Evolutionary conservation across 2,329 filamentous ascomycete genomes (phyloP), one percentile per base, ranked within the genome.

Genomic region (Aspergillus carbonarius): DNA sequence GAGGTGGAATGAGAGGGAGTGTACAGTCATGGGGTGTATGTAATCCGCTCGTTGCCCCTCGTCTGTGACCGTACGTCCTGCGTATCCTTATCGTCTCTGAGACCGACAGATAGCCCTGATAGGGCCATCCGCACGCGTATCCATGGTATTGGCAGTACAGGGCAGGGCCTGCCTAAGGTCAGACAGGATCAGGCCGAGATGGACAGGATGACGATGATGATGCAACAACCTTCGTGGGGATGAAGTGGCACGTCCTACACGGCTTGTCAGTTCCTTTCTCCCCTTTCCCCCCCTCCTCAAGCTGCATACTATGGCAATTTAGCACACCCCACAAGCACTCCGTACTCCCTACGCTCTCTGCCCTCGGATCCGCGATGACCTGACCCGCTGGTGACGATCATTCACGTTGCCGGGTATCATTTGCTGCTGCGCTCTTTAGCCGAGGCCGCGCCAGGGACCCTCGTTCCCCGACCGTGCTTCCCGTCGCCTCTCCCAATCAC

Each of bases 371-470:
- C 39, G 39, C 13, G 18, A 42, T 42, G 20, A 20, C 39, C 39
- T 42, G 39, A 42, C 12, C 39, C 39, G 39, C 25, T 37, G n/a
- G 37, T 34, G 51, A 42, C 18, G 51, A 54, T 54, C 52, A 51
- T 25, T 25, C 49, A 40, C 37, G n/a, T n/a, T 40, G 35, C 54
- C 49, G 34, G 44, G 51, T 61, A 59, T 59, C 51, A 59, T 51
- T 55, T 57, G 57, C 50, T 47, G 54, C 54, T 48, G 35, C 25
- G 9, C 20, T 49, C 51, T 66, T 68, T 72, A 72, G 67, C 70
- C 70, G 70, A 72, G 70, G 70, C 70, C 64, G 62, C 58, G 50
- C 57, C 48, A 56, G 66, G 60, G 59, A 52, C 52, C 47, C 55
- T 50, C 34, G 23, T 53, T 52, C 54, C 23, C 40, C 55, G 57